Evolutionary conservation across 768 basidiomycete species (phyloP).

Genomic region (Mycena epipterygia): DNA sequence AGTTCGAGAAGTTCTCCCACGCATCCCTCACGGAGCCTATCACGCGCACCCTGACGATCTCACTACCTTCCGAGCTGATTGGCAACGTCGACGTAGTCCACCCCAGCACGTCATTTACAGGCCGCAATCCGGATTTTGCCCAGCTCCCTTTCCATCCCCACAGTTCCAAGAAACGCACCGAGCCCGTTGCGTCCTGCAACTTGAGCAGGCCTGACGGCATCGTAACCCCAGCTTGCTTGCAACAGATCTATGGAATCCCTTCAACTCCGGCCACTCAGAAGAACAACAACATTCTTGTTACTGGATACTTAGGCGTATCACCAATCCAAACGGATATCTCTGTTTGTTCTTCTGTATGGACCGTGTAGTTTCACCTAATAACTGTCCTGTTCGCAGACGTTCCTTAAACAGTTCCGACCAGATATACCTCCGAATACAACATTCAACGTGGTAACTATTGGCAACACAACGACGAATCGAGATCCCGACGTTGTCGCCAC

Average conservation of each 20-base stretch:
- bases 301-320: slow-evolving; percentile 13
- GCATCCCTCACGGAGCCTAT: not conserved
- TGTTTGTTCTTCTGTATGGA: not conserved
- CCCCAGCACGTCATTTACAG: slow-evolving; percentile 5
- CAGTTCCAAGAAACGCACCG: slow-evolving; percentile 13
- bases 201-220: not conserved
- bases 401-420: slow-evolving; percentile 1
- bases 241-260: slow-evolving; percentile 23
- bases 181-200: slow-evolving; percentile 22
- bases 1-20: slow-evolving; percentile 14
- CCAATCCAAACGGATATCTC: not conserved
- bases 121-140: not conserved
- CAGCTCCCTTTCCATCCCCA: slow-evolving; percentile 7
- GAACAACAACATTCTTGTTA: slow-evolving; percentile 19
- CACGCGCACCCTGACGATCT: slow-evolving; percentile 11
- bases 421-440: not conserved
- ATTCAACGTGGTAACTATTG: not conserved
- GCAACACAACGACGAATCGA: not conserved
- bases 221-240: slow-evolving; percentile 24
- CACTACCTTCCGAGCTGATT: slow-evolving; percentile 18
- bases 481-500: not conserved
- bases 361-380: not conserved
- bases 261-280: slow-evolving; percentile 12
- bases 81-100: slow-evolving; percentile 15
- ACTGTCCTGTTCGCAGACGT: slow-evolving; percentile 6